Conservation (phyloP, 2,329 filamentous ascomycete species). For the Aspergillus pseudotamarii region DNA sequence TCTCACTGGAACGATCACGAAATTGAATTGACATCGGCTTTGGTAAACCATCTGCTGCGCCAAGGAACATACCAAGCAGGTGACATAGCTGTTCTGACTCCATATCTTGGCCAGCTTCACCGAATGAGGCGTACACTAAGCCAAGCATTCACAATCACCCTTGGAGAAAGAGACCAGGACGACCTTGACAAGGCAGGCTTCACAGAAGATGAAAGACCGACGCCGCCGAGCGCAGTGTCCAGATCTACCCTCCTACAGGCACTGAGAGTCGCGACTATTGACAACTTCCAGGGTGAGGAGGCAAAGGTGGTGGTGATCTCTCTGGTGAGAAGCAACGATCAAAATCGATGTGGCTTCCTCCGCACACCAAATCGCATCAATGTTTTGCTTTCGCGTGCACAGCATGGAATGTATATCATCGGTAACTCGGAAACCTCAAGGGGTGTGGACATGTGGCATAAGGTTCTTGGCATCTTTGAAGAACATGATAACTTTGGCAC, state of each 20-base stretch:
- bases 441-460: constrained; percentile 64
- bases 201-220: constrained; percentile 28
- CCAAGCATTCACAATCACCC: constrained; percentile 59
- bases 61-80: constrained; percentile 63
- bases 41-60: constrained; percentile 66
- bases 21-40: constrained; percentile 62
- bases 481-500: constrained; percentile 52
- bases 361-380: constrained; percentile 69
- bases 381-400: constrained; percentile 66
- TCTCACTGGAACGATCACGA: constrained; percentile 59
- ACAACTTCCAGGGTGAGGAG: constrained; percentile 80
- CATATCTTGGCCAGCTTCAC: constrained; percentile 58
- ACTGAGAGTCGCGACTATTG: constrained; percentile 65
- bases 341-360: constrained; percentile 65
- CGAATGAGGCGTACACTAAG: constrained; percentile 46
- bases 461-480: constrained; percentile 59
- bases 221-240: constrained; percentile 3
- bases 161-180: constrained; percentile 65
- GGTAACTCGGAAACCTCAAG: constrained; percentile 64
- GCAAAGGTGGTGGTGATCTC: constrained; percentile 71
- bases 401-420: constrained; percentile 72
- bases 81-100: constrained; percentile 72
- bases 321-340: constrained; percentile 68
- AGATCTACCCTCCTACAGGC: constrained; percentile 53
- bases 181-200: constrained; percentile 51